Percentiles rank a stretch among this genome's conserved stretches.
phyloP scores from a whole-genome alignment of 495 filamentous ascomycete genomes.

The Podospora comata region DNA sequence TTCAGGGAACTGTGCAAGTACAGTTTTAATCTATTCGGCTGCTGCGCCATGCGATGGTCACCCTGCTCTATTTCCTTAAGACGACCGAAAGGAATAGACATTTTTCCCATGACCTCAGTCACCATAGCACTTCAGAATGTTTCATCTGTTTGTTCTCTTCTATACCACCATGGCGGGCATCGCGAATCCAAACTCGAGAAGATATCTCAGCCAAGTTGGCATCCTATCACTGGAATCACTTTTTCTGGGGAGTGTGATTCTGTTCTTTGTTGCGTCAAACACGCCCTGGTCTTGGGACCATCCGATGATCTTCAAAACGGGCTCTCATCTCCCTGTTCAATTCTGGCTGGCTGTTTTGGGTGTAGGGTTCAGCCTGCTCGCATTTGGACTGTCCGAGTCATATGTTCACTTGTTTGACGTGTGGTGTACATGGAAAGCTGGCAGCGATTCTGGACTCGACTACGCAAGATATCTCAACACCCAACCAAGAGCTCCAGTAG shows the following conservation, averaged over 20 bases:
- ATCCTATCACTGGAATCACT: not conserved
- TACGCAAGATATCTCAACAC: slow-evolving; percentile 17
- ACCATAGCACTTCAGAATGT: too few relatives aligned
- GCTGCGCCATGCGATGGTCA: too few relatives aligned
- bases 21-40: too few relatives aligned
- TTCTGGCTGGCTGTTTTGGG: slow-evolving; percentile 14
- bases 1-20: too few relatives aligned
- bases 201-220: not conserved
- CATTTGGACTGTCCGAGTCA: not conserved
- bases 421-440: slow-evolving; percentile 9
- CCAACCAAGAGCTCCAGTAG: slow-evolving; percentile 8
- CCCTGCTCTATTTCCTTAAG: too few relatives aligned
- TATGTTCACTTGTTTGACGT: slow-evolving; percentile 12
- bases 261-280: not conserved
- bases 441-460: slow-evolving; percentile 1
- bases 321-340: slow-evolving; percentile 7
- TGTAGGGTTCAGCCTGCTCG: slow-evolving; percentile 8
- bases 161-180: too few relatives aligned
- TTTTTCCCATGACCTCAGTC: too few relatives aligned
- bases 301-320: not conserved
- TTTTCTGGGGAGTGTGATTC: not conserved
- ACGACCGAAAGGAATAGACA: too few relatives aligned
- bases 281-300: not conserved
- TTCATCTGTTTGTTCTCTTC: too few relatives aligned
- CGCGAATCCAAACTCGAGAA: too few relatives aligned